A percentile compares a stretch with the other conserved stretches of the same genome.
phyloP scores from a whole-genome alignment of 495 filamentous ascomycete genomes.

The Podospora pseudocomata region DNA sequence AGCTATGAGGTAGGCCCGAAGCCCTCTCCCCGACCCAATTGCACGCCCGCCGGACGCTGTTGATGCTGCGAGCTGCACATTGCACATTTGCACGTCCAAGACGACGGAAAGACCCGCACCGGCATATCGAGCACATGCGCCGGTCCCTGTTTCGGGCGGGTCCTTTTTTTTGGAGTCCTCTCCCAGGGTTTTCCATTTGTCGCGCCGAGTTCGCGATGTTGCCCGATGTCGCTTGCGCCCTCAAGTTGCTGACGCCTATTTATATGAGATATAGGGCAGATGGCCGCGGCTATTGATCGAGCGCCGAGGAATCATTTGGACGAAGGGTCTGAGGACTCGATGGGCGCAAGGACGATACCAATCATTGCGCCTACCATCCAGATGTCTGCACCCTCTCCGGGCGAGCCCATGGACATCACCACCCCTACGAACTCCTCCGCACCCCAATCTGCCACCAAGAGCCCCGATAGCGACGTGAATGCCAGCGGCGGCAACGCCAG shows the following conservation, averaged over 20 bases:
- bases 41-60: background rate
- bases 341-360: slow-evolving; percentile 46
- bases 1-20: slow-evolving; percentile 31
- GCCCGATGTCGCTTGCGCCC: background rate
- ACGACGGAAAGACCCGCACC: slow-evolving; percentile 3
- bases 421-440: slow-evolving; percentile 45
- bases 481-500: slow-evolving; percentile 19
- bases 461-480: slow-evolving; percentile 44
- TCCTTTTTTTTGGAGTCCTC: slow-evolving; percentile 1
- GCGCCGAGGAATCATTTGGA: slow-evolving; percentile 39
- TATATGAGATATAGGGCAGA: slow-evolving; percentile 37
- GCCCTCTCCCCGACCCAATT: background rate
- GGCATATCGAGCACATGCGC: slow-evolving; percentile 8
- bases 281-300: slow-evolving; percentile 49
- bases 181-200: slow-evolving; percentile 5
- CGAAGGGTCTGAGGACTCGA: slow-evolving; percentile 38
- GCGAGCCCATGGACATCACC: slow-evolving; percentile 52
- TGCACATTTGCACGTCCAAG: background rate
- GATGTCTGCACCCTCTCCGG: slow-evolving; percentile 48
- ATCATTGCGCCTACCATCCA: slow-evolving; percentile 49
- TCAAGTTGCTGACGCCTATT: slow-evolving; percentile 19
- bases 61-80: background rate
- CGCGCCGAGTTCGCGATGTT: slow-evolving; percentile 17
- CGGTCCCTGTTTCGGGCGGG: slow-evolving; percentile 9
- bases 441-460: slow-evolving; percentile 41